phyloP scores from a whole-genome alignment of 108 stramenopile genomes.

The Chaetoceros muelleri region DNA sequence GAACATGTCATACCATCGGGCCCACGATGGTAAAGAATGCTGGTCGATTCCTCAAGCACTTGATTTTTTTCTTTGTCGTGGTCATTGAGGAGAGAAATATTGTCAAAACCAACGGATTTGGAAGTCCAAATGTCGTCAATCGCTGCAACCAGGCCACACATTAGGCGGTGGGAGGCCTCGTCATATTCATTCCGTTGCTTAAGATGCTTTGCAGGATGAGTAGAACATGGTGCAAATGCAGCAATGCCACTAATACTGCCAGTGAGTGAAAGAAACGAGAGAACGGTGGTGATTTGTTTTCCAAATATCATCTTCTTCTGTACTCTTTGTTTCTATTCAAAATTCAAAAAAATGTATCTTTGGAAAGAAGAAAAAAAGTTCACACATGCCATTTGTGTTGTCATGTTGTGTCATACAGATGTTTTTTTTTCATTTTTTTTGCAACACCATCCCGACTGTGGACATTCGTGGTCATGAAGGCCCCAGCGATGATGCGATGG shows the following conservation, averaged over 20 bases:
- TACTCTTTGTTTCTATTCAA: too few relatives aligned
- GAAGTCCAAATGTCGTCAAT: constrained; percentile 40
- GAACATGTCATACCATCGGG: constrained; percentile 29
- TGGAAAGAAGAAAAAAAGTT: too few relatives aligned
- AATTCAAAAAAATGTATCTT: too few relatives aligned
- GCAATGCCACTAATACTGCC: too few relatives aligned
- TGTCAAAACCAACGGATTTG: not conserved
- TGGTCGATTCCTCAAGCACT: constrained; percentile 21
- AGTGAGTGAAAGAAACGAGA: not conserved
- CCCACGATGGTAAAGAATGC: constrained; percentile 38
- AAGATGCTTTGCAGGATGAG: not conserved
- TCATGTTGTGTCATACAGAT: too few relatives aligned
- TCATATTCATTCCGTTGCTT: not conserved
- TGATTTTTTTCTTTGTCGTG: too few relatives aligned
- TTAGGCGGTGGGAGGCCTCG: constrained; percentile 8
- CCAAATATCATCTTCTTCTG: not conserved
- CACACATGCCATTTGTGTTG: too few relatives aligned
- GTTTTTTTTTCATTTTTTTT: too few relatives aligned
- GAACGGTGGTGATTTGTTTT: not conserved
- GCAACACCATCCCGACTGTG: too few relatives aligned
- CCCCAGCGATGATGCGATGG: too few relatives aligned
- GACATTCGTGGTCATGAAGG: too few relatives aligned
- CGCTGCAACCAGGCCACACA: constrained; percentile 41
- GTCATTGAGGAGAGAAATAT: constrained; percentile 26
- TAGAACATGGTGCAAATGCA: not conserved